Base-by-base conservation (phyloP, 192 early-diverging fungal species). In the Backusella luteola region DNA sequence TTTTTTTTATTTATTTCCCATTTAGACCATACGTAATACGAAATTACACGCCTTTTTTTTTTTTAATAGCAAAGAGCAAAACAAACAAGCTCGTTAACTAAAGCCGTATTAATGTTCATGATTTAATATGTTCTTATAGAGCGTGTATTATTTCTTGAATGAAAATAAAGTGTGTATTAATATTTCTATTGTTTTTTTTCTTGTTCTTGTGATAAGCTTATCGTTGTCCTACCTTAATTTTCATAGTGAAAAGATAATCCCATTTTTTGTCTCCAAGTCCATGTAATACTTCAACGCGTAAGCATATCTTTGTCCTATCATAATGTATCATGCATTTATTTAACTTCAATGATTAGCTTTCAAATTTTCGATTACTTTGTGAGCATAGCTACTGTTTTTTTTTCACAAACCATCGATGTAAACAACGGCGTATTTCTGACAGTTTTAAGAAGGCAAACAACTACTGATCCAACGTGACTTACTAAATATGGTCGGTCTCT, bases 171-270 rank as follows among this genome's bases (percentile, higher is more conserved):
- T n/a, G 19, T 49, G 1, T 32, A 3, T 32, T 32, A 32, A 32
- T 32, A 0, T 3, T 32, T 32, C 32, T 32, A 63, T 29, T 63
- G 9, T 9, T 12, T 59, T 59, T 59, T 0, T 12, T 59, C 9
- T 63, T 63, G 21, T 29, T 63, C 26, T 63, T 63, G 56, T 26
- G 56, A 63, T 63, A 63, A 63, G 56, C 23, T 63, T 63, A 63
- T 63, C 56, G 26, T 14, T 29, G 56, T 63, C 3, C 23, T 29
- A 63, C 56, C 3, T 5, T 12, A 26, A 29, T 26, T 63, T 23
- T 63, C 9, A 29, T 63, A 63, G 49, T n/a, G 32, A 32, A 26
- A 29, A 63, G 12, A 63, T 14, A 63, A 8, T 29, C 2, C 4
- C 23, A 63, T 29, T 29, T 29, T 29, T 63, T 63, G 19, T 56